A percentile compares a stretch with the other conserved stretches of the same genome.
These are phyloP conservation scores for Termitomyces bulborhizus DNA, from an alignment of 768 basidiomycete genomes.

Conservation along the genomic window DNA sequence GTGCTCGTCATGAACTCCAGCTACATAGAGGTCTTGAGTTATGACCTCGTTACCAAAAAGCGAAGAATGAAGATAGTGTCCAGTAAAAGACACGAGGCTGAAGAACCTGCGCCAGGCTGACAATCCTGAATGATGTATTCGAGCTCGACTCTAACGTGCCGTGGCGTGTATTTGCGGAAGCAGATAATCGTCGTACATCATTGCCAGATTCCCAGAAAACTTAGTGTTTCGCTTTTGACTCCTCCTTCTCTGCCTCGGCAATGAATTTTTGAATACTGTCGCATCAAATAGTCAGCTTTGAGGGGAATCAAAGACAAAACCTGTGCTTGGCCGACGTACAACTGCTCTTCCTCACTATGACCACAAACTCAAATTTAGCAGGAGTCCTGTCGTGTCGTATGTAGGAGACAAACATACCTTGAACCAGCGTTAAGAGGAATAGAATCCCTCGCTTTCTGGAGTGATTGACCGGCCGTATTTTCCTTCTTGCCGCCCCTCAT, in stretches of 20 bases:
- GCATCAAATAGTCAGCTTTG: slow-evolving; percentile 28
- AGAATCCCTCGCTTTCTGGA: slow-evolving; percentile 54
- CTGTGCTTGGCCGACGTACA: slow-evolving; percentile 44
- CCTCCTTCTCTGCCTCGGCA: slow-evolving; percentile 77
- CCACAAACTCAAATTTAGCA: slow-evolving; percentile 10
- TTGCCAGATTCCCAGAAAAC: neutral
- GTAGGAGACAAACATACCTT: slow-evolving; percentile 40
- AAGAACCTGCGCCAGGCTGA: neutral
- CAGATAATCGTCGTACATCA: slow-evolving; percentile 6
- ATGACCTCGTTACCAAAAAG: neutral
- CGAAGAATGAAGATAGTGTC: neutral
- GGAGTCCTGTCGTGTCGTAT: neutral
- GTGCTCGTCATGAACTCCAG: neutral
- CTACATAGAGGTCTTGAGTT: neutral
- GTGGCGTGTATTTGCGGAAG: slow-evolving; percentile 5
- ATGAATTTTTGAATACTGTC: slow-evolving; percentile 77
- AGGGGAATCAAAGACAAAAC: neutral
- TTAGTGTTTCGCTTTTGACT: slow-evolving; percentile 46
- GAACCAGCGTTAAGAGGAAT: slow-evolving; percentile 64
- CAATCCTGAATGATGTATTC: neutral
- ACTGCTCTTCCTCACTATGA: slow-evolving; percentile 75
- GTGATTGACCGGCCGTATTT: slow-evolving; percentile 33
- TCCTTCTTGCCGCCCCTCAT: slow-evolving; percentile 53
- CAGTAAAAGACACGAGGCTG: neutral
- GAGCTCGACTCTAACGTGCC: slow-evolving; percentile 2